These are phyloP conservation scores for Micractinium conductrix DNA, from an alignment of 139 green algal genomes.

Conservation along the genomic window DNA sequence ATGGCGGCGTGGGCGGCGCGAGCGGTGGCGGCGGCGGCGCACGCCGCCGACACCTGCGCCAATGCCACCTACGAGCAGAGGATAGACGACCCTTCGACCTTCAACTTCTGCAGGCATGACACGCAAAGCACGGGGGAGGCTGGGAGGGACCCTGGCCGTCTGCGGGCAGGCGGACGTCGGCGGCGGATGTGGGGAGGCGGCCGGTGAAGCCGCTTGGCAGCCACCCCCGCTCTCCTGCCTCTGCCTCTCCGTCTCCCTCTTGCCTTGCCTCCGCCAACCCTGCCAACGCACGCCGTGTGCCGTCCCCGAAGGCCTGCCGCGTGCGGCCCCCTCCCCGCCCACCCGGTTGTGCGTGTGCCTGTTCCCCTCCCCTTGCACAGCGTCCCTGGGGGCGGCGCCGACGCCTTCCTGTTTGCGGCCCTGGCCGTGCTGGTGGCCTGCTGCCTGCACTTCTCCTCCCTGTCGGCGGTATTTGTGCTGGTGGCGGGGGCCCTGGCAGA, in stretches of 20 bases:
- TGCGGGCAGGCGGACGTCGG: no score
- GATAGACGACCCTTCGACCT: slow-evolving; percentile 23
- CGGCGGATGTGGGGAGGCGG: no score
- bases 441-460: slow-evolving; percentile 36
- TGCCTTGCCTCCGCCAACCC: not conserved
- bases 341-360: no score
- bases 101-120: slow-evolving; percentile 46
- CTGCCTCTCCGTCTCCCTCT: no score
- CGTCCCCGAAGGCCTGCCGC: not conserved
- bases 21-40: no score
- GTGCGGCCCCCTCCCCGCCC: no score
- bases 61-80: slow-evolving; percentile 36
- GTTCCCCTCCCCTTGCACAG: not conserved
- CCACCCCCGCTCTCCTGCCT: no score
- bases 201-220: no score
- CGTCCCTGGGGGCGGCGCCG: slow-evolving; percentile 11
- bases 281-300: not conserved
- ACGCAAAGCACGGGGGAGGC: not conserved
- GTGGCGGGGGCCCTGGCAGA: slow-evolving; percentile 39
- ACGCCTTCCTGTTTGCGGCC: slow-evolving; percentile 47
- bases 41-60: slow-evolving; percentile 1
- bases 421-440: slow-evolving; percentile 46
- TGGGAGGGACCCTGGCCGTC: no score
- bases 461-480: slow-evolving; percentile 49
- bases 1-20: not conserved